Evolutionary conservation across 805 yeast genomes (phyloP).

Genomic region (Wickerhamomyces sydowiorum): DNA sequence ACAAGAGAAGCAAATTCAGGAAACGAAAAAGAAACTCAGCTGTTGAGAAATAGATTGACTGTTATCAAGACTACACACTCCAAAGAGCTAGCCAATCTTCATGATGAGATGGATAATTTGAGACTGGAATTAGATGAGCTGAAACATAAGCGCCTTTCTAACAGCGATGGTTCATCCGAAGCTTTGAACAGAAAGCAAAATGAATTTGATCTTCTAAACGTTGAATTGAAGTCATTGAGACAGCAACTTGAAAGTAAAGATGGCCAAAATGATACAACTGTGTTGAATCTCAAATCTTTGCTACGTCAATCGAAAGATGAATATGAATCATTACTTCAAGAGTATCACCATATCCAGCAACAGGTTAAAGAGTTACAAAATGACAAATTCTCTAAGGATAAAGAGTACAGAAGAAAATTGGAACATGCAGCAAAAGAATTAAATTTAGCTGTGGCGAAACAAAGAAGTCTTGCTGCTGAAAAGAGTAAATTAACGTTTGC

Average conservation of each 20-base stretch:
- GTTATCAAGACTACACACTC: constrained; percentile 18
- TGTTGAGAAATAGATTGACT: constrained; percentile 16
- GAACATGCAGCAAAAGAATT: constrained; percentile 34
- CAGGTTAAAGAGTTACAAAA: constrained; percentile 16
- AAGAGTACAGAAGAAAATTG: constrained; percentile 19
- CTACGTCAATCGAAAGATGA: constrained; percentile 11
- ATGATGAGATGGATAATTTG: constrained; percentile 10
- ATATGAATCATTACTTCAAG: constrained; percentile 16
- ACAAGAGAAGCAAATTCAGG: neutral
- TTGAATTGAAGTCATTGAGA: constrained; percentile 11
- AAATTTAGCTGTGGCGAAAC: constrained; percentile 36
- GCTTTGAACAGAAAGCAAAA: constrained; percentile 9
- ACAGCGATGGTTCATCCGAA: constrained; percentile 1
- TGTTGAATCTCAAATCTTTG: constrained; percentile 7
- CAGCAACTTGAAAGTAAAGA: constrained; percentile 8
- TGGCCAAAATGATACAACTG: constrained; percentile 7
- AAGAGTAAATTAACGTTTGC: constrained; percentile 36
- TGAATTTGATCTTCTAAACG: constrained; percentile 12
- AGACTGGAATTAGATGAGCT: constrained; percentile 3
- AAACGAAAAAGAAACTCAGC: constrained; percentile 14
- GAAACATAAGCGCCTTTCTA: neutral
- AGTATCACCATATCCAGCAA: constrained; percentile 20
- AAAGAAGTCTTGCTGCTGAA: constrained; percentile 37
- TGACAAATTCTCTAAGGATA: constrained; percentile 26
- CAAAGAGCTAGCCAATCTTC: constrained; percentile 15